A percentile compares a stretch with the other conserved stretches of the same genome.
Conservation (phyloP, 352 stramenopile species). For the Phytopythium ostracodes region DNA sequence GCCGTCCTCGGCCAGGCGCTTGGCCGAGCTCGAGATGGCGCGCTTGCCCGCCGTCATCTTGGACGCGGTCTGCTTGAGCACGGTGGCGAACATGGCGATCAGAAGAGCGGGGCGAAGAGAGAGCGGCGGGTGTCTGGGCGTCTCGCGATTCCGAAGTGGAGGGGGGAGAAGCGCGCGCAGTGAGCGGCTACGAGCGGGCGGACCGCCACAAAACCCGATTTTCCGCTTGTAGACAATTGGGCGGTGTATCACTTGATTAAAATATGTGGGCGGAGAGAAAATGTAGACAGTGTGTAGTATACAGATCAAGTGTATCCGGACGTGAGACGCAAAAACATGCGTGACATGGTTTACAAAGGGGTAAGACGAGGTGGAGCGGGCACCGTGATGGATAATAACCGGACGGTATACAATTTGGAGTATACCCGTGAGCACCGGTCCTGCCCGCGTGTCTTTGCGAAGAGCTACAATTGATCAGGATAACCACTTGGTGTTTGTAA, state of each 20-base stretch:
- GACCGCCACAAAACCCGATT: slow-evolving; percentile 22
- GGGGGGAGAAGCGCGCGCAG: slow-evolving; percentile 3
- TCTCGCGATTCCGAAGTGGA: slow-evolving; percentile 10
- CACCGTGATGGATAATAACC: background rate
- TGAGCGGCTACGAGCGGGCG: slow-evolving; percentile 2
- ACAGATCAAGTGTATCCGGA: background rate
- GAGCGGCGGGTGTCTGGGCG: slow-evolving; percentile 10
- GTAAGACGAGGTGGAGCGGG: background rate
- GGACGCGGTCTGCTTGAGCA: slow-evolving; percentile 63
- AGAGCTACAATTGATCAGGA: background rate
- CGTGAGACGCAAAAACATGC: slow-evolving; percentile 24
- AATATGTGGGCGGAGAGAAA: slow-evolving; percentile 3
- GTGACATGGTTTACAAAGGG: background rate
- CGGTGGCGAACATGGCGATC: slow-evolving; percentile 42
- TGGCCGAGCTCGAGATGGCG: slow-evolving; percentile 71
- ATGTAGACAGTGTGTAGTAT: slow-evolving; percentile 22
- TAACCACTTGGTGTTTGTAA: background rate
- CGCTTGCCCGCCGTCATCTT: slow-evolving; percentile 62
- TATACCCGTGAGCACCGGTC: slow-evolving; percentile 2
- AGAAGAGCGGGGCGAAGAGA: background rate
- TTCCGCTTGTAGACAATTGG: slow-evolving; percentile 10
- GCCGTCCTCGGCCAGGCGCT: slow-evolving; percentile 63
- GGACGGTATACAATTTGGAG: background rate
- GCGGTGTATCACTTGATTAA: background rate
- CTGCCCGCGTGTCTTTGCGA: slow-evolving; percentile 11